Evolutionary conservation across 2,329 filamentous ascomycete genomes (phyloP), one percentile per base, ranked within the genome.

Genomic region (Aspergillus fijiensis): DNA sequence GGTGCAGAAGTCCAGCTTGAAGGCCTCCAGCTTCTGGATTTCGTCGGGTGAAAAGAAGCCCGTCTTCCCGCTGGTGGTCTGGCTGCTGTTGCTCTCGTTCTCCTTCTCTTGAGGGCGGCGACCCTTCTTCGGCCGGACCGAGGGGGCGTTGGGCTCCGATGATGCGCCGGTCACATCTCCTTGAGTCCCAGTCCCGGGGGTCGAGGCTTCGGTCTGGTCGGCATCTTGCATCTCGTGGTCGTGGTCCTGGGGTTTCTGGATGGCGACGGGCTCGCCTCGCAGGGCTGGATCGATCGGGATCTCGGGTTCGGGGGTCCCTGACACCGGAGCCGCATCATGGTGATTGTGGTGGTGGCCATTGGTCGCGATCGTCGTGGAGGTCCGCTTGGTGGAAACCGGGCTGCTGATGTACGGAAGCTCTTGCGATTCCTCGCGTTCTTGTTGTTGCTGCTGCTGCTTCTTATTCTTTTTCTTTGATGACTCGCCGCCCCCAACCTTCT

Each of bases 1-100:
- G 51, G 71, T 75, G 60, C 75, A 76, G 52, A 76, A 76, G 0
- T 67, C 45, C 5, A 75, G 51, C 49, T 77, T 77, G 61, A 68
- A 73, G 0, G 59, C 49, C 55, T 77, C 75, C 14, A 77, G 45
- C 5, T 58, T 63, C 27, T 65, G 54, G 12, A 75, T 66, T 61
- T 77, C 75, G 2, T 71, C 63, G 2, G 68, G 58, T 10, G 65
- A 62, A 52, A 74, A 77, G 49, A 72, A 71, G 0, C 75, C 75
- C 59, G 19, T 10, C 65, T 69, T 48, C 56, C 63, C 21, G 61
- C 55, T n/a, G 51, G 62, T 1, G 12, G 5, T 16, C 27, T 29
- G 9, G 27, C 9, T 29, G 7, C 9, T 29, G 27, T 29, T 29
- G 27, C 27, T 29, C 7, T 23, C 23, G 23, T 4, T 23, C 23